Evolutionary conservation across 2,329 filamentous ascomycete species (phyloP), one percentile per base, ranked within the genome.

Genomic region (Nemania serpens): DNA sequence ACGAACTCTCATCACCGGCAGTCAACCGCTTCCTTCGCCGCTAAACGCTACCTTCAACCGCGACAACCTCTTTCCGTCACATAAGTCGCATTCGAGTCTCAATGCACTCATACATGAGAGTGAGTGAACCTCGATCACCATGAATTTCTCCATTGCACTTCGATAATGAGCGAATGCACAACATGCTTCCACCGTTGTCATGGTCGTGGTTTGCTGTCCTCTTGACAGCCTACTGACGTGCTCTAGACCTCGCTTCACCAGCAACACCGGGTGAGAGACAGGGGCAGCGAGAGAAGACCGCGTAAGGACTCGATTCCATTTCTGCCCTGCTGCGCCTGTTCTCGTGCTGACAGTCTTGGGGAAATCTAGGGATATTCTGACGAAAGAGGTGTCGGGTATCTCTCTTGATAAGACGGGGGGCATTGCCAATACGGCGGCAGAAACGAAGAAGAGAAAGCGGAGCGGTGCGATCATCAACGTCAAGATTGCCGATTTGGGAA

Each of bases 401-500:
- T 96, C 93, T 56, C 87, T 98, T 42, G 93, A 96, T 72, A 97
- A 93, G 74, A 81, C 81, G 22, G 77, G 61, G 3, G 49, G 63
- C 20, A 61, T 55, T 43, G 37, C 76, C 5, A 79, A 76, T 43
- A 78, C 79, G 33, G 78, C 83, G 15, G 81, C 84, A 3, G 82
- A 85, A 55, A 88, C 91, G 71, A 89, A 90, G 76, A 84, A 65
- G 86, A 88, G 67, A 84, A 91, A 66, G 78, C 78, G 59, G 74
- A 81, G 72, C 71, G 77, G 69, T 71, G 81, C 68, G 65, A 90
- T 93, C 66, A 98, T 99, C 70, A 97, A 94, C 36, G 95, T 99
- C 76, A 99, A 99, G 81, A 99, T 99, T 79, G 95, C 95, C 43
- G 95, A 99, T 81, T 82, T 99, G 58, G 95, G 95, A 62, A 99